Evolutionary conservation across 148 eudicot genomes (phyloP).

Genomic region (Rhododendron simsii): DNA sequence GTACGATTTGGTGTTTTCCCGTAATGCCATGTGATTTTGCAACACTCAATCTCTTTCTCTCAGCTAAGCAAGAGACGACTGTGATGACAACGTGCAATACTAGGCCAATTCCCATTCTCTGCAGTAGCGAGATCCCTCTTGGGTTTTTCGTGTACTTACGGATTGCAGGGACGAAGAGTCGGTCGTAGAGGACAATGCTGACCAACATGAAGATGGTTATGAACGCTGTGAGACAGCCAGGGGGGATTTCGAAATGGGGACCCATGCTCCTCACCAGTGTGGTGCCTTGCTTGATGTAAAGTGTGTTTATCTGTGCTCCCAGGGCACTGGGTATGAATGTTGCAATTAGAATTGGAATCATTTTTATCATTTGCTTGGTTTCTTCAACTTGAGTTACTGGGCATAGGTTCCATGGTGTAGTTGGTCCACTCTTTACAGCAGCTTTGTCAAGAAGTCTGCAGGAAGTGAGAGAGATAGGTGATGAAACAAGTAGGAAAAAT

Average conservation of each 20-base stretch:
- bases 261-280: conserved; percentile 48
- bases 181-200: conserved; percentile 55
- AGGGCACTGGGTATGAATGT: conserved; percentile 62
- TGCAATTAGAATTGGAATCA: conserved; percentile 60
- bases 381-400: conserved; percentile 77
- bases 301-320: conserved; percentile 61
- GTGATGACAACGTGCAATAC: conserved; percentile 51
- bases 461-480: not conserved
- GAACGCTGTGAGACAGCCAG: conserved; percentile 59
- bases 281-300: conserved; percentile 75
- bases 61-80: conserved; percentile 38
- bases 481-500: not conserved
- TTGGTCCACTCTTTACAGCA: conserved; percentile 39
- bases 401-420: conserved; percentile 54
- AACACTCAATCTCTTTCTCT: conserved; percentile 39
- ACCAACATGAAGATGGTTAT: conserved; percentile 58
- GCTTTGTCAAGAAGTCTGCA: conserved; percentile 66
- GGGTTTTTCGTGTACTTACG: conserved; percentile 53
- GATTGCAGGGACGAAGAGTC: conserved; percentile 40
- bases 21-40: conserved; percentile 43
- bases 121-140: conserved; percentile 66
- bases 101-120: conserved; percentile 76
- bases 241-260: conserved; percentile 50
- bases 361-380: conserved; percentile 63
- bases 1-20: conserved; percentile 39